phyloP scores from a whole-genome alignment of 768 basidiomycete genomes.

The Cystoderma amianthinum region DNA sequence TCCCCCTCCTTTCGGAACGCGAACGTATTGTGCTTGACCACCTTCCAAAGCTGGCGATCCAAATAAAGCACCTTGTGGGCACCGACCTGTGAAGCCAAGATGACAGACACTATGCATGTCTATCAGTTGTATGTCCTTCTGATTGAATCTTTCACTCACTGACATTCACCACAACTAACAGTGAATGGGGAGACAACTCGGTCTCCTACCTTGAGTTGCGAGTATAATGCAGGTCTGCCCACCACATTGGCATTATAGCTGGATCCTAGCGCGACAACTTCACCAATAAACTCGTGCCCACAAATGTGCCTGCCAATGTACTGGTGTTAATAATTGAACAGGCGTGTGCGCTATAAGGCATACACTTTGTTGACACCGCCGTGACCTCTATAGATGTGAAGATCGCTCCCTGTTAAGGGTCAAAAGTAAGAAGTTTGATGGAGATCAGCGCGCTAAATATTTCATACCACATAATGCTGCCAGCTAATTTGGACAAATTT shows the following conservation, averaged over 20 bases:
- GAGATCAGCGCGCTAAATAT: background rate
- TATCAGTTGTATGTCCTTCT: background rate
- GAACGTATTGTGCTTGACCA: slow-evolving; percentile 75
- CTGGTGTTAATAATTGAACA: slow-evolving; percentile 62
- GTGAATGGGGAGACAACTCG: slow-evolving; percentile 80
- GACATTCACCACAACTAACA: slow-evolving; percentile 79
- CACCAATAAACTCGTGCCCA: slow-evolving; percentile 77
- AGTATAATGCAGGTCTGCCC: slow-evolving; percentile 57
- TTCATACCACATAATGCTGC: slow-evolving; percentile 60
- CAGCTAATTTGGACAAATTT: no score
- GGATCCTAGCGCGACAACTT: slow-evolving; percentile 59
- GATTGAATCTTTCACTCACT: slow-evolving; percentile 36
- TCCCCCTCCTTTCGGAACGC: slow-evolving; percentile 75
- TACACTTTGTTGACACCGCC: slow-evolving; percentile 46
- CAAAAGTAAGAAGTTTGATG: background rate
- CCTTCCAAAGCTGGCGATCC: slow-evolving; percentile 63
- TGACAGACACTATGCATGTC: slow-evolving; percentile 50
- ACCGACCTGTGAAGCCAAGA: slow-evolving; percentile 67
- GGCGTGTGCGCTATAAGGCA: slow-evolving; percentile 20
- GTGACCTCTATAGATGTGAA: slow-evolving; percentile 69
- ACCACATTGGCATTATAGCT: slow-evolving; percentile 36
- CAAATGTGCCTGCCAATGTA: slow-evolving; percentile 41
- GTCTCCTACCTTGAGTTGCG: slow-evolving; percentile 61
- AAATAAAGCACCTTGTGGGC: slow-evolving; percentile 53
- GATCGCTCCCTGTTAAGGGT: slow-evolving; percentile 55